These are phyloP conservation scores for Scutellaria baicalensis DNA, from an alignment of 257 asterid species.

Conservation along the genomic window DNA sequence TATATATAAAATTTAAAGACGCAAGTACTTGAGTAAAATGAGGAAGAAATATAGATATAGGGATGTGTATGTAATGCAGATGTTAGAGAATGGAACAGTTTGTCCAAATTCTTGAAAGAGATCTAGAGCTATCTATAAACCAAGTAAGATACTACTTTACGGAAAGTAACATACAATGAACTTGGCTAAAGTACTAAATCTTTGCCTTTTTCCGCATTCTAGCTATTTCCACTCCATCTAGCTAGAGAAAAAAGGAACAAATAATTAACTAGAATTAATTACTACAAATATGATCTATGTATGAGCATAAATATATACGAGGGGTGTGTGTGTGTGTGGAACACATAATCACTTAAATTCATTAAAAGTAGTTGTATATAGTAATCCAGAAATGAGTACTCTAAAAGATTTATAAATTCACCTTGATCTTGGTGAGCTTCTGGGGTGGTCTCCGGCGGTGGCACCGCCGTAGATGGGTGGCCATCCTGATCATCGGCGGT, in stretches of 20 bases:
- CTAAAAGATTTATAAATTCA: not conserved
- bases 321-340: too few relatives aligned
- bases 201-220: not conserved
- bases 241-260: not conserved
- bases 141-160: constrained; percentile 41
- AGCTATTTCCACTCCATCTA: not conserved
- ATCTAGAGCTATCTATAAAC: constrained; percentile 12
- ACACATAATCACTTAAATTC: too few relatives aligned
- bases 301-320: too few relatives aligned
- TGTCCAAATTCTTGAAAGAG: constrained; percentile 13
- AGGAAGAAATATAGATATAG: constrained; percentile 1
- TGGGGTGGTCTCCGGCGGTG: constrained; percentile 13
- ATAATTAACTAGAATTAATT: not conserved
- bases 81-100: not conserved
- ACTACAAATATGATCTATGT: too few relatives aligned
- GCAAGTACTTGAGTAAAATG: not conserved
- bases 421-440: constrained; percentile 18
- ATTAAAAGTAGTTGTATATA: too few relatives aligned
- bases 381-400: not conserved
- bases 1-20: constrained; percentile 7
- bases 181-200: constrained; percentile 28
- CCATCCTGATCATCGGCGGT: not conserved
- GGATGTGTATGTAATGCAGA: not conserved
- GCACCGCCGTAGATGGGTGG: not conserved
- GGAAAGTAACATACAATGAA: constrained; percentile 71